Conservation (phyloP, 768 basidiomycete genomes). For the Phlegmacium glaucopus region DNA sequence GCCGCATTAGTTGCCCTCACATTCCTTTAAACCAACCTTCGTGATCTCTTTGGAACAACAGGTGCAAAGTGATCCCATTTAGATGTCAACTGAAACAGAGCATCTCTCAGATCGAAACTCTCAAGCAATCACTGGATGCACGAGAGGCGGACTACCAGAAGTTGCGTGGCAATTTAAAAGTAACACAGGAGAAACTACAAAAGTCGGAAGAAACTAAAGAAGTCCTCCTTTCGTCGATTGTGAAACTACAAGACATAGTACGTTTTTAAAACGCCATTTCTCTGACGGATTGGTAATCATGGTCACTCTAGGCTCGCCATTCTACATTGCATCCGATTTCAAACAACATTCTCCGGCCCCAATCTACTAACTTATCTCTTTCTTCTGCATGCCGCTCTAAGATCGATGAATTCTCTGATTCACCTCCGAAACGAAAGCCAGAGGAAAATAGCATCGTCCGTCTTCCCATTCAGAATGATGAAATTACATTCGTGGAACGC, state of each 20-base stretch:
- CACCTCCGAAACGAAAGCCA: background rate
- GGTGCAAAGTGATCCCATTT: conserved; percentile 7
- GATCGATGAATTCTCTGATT: background rate
- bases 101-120: conserved; percentile 17
- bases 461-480: background rate
- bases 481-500: conserved; percentile 7
- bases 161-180: conserved; percentile 19
- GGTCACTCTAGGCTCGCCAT: conserved; percentile 17
- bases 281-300: background rate
- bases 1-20: background rate
- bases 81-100: background rate
- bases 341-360: conserved; percentile 7
- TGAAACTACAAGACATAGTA: conserved; percentile 25
- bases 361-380: conserved; percentile 11
- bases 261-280: conserved; percentile 1
- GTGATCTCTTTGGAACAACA: conserved; percentile 8
- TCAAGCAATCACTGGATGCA: conserved; percentile 14
- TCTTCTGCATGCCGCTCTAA: conserved; percentile 6
- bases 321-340: conserved; percentile 11
- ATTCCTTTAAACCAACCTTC: background rate
- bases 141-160: conserved; percentile 19
- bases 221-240: conserved; percentile 22
- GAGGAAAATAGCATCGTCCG: background rate
- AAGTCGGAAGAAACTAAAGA: conserved; percentile 27
- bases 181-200: conserved; percentile 21